These are phyloP conservation scores for Cystobasidium tubakii DNA, from an alignment of 768 basidiomycete genomes.

Conservation along the genomic window DNA sequence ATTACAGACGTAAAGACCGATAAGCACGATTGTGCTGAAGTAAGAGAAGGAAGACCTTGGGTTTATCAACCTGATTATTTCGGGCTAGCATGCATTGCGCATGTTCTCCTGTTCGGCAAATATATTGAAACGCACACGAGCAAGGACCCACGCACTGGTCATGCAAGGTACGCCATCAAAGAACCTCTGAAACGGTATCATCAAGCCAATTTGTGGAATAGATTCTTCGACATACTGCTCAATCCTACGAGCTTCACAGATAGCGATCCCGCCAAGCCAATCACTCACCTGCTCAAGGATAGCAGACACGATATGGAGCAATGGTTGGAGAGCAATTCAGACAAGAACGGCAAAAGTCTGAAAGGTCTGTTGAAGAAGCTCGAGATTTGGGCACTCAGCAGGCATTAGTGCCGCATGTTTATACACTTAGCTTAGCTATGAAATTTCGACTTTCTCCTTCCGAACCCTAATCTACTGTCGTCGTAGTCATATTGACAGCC, in stretches of 20 bases:
- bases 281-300: constrained; percentile 61
- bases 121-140: constrained; percentile 70
- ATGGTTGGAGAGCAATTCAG: constrained; percentile 81
- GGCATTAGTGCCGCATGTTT: background rate
- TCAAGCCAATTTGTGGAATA: constrained; percentile 80
- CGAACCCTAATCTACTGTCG: background rate
- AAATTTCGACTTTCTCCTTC: background rate
- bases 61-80: constrained; percentile 93
- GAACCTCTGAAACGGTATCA: constrained; percentile 89
- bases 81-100: constrained; percentile 88
- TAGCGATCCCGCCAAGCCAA: constrained; percentile 60
- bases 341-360: constrained; percentile 56
- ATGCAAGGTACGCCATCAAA: constrained; percentile 59
- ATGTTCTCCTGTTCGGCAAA: constrained; percentile 93
- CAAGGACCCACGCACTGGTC: constrained; percentile 43
- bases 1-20: constrained; percentile 82
- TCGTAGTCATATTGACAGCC: no score
- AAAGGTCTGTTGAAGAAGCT: constrained; percentile 50
- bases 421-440: background rate
- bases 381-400: constrained; percentile 43
- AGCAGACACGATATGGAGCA: constrained; percentile 75
- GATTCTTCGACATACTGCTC: constrained; percentile 75
- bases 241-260: constrained; percentile 65
- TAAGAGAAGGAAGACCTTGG: constrained; percentile 77
- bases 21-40: constrained; percentile 84